Evolutionary conservation across 2,329 filamentous ascomycete species (phyloP), one percentile per base, ranked within the genome.

Genomic region (Paecilomyces formosus): DNA sequence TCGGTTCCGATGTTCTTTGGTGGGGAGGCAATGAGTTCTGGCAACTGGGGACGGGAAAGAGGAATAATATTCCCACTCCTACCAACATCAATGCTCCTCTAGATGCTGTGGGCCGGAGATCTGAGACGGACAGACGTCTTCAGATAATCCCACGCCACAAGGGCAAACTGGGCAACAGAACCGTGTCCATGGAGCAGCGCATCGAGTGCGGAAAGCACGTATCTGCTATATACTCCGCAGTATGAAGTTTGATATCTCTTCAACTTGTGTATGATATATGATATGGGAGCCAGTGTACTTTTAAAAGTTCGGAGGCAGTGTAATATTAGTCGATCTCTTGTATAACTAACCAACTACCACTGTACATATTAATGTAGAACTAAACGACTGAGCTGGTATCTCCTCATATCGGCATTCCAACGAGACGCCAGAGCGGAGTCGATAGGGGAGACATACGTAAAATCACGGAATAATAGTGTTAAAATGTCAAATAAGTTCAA

Each of bases 1-100:
- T 87, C 85, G 94, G 94, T 54, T 86, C 88, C 3, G 94, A 97
- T 71, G 87, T 92, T 30, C 73, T 97, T 1, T 95, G 90, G 80
- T 99, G 92, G 90, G 94, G 94, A 61, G 91, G 91, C 56, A 99
- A 97, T 68, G 92, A 97, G 76, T 85, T 88, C 71, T 97, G 89
- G 73, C 94, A 99, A 75, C 83, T 99, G 26, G 94, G 94, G 12
- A 97, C 89, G 0, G 92, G 94, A 28, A 95, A 89, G 79, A 80
- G 93, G 61, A 94, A 85, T 68, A 97, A 97, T 69, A 70, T 89
- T 9, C 84, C 85, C 56, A 81, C 82, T 12, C 94, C 94, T 1
- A 81, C 82, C 1, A 93, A 96, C 70, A 91, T 97, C 56, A 84
- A 85, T 31, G 88, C 90, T 13, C 91, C 96, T 61, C 75, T 79